phyloP scores from a whole-genome alignment of 768 basidiomycete species.

The Myochromella boudieri region DNA sequence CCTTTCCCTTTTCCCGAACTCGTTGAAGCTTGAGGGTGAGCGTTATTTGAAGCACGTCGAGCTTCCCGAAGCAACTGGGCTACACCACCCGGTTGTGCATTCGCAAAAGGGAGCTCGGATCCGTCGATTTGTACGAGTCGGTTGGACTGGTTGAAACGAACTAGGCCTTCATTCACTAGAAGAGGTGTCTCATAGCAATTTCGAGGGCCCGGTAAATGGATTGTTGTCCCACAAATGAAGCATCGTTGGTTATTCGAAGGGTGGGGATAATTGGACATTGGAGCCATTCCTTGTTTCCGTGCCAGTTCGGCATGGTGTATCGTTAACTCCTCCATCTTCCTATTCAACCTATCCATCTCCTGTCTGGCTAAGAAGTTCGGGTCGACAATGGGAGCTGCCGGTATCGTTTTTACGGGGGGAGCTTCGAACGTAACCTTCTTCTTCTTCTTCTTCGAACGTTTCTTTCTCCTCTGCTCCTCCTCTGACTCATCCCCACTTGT shows the following conservation, averaged over 20 bases:
- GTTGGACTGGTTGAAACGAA: background rate
- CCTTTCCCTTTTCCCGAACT: slow-evolving; percentile 9
- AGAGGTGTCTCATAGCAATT: slow-evolving; percentile 10
- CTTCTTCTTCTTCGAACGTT: background rate
- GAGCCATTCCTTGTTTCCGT: background rate
- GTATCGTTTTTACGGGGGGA: background rate
- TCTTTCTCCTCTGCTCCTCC: background rate
- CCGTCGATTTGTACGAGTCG: slow-evolving; percentile 7
- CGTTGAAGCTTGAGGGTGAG: too few species aligned
- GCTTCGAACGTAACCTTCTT: background rate
- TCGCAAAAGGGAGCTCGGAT: slow-evolving; percentile 3
- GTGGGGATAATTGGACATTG: background rate
- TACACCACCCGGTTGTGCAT: background rate
- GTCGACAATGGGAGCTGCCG: background rate
- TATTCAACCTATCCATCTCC: background rate
- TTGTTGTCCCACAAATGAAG: background rate
- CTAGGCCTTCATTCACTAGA: slow-evolving; percentile 6
- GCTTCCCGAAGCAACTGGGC: background rate
- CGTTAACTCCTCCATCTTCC: background rate
- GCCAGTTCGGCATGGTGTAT: background rate
- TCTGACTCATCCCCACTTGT: background rate
- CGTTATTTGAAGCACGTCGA: background rate
- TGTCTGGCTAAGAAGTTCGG: too few species aligned
- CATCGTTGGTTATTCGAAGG: background rate
- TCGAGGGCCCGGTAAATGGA: slow-evolving; percentile 5